Base-by-base conservation (phyloP, 352 stramenopile species). In the Stramenopiles sp. region DNA sequence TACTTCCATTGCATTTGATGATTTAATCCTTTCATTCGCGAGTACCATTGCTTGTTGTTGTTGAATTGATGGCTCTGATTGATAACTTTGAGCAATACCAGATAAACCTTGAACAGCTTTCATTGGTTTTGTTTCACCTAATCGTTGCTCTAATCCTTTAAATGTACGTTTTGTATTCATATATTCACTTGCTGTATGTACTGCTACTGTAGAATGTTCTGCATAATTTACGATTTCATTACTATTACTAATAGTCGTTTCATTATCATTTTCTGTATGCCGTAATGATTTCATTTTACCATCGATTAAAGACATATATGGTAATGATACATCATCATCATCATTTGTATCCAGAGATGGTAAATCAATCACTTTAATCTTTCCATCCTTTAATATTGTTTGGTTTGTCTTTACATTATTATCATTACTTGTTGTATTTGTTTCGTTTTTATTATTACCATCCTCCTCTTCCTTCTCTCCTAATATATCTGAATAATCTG, bases 31-130 rank as follows among this genome's bases (percentile, higher is more conserved):
- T n/a, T n/a, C n/a, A n/a, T n/a, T n/a, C n/a, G n/a, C n/a, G n/a
- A n/a, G n/a, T n/a, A n/a, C n/a, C n/a, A n/a, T n/a, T n/a, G n/a
- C n/a, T n/a, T n/a, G n/a, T n/a, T n/a, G n/a, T n/a, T n/a, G n/a
- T n/a, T n/a, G n/a, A n/a, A n/a, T n/a, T n/a, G n/a, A n/a, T n/a
- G n/a, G n/a, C n/a, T 69, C 53, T 69, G 53, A 23, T 69, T 83
- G 86, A 79, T 94, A 93, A 33, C 86, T 88, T 63, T 86, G 81
- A 20, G 90, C 90, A 78, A 92, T 94, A 31, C 90, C 90, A 0
- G 83, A 87, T 53, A 84, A 86, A 6, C 90, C 90, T 53, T 85
- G 81, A 31, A 93, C 86, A 0, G 90, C 90, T 30, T 88, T 89
- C 6, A 92, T 88, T 43, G 89, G 88, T 6, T 86, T 81, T 1